Base-by-base conservation (phyloP, 2,329 filamentous ascomycete genomes). In the Thelonectria olida region DNA sequence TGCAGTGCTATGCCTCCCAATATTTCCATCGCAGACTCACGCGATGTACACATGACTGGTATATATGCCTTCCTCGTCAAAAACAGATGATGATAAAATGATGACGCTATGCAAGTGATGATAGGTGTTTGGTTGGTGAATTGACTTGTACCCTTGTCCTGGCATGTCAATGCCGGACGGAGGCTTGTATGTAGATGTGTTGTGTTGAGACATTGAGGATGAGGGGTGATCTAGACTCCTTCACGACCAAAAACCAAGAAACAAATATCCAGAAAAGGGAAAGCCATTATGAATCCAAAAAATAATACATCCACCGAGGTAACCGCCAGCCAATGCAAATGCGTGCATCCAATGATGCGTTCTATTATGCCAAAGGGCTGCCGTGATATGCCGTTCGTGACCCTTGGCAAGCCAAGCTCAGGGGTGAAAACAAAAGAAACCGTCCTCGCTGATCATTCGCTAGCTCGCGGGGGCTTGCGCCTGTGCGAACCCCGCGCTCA, bases 321-420 rank as follows among this genome's bases (percentile, higher is more conserved):
- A 63, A 49, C 64, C 65, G 58, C 65, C 66, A 52, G 54, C 59
- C 61, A 63, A 59, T 63, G 67, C 61, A 25, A 49, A 49, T 48
- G 41, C 47, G 51, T 44, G 54, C 48, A 61, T 52, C 56, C 50
- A 48, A 38, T 12, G 2, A 59, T 59, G 42, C 50, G 31, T 53
- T 66, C 50, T 55, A 54, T 47, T 45, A 65, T 64, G 58, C 41
- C 45, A 54, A 31, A 54, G 49, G 39, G 36, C 34, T 58, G 45
- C 54, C 36, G 34, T 55, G 45, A 57, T 50, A 53, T 54, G 57
- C 57, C 57, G 61, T 55, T 52, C 39, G 39, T 52, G 36, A 44
- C 25, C 57, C 38, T 15, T 51, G 36, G 28, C 22, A 42, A 51
- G 44, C 44, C 51, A 44, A 27, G 51, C 50, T 51, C 51, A 56